These are phyloP conservation scores for Cladophialophora psammophila DNA, from an alignment of 2,329 filamentous ascomycete species.

Conservation along the genomic window DNA sequence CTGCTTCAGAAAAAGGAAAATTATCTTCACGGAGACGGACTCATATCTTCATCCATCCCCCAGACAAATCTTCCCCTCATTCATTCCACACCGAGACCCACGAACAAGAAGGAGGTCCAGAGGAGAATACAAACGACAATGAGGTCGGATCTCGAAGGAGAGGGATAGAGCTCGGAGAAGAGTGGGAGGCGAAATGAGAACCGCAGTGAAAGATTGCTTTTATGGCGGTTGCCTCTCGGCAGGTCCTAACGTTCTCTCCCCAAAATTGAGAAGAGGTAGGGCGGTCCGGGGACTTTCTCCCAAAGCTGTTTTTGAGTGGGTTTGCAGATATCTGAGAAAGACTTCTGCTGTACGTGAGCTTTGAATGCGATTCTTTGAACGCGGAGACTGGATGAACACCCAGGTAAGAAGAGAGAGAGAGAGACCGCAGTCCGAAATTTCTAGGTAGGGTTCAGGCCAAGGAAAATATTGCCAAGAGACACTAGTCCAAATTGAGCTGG, in stretches of 20 bases:
- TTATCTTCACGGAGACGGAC: conserved; percentile 62
- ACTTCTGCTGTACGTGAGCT: conserved; percentile 87
- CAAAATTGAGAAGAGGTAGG: conserved; percentile 53
- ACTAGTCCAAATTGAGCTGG: background rate
- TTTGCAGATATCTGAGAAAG: conserved; percentile 40
- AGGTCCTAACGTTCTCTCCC: conserved; percentile 57
- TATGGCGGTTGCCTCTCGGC: conserved; percentile 99
- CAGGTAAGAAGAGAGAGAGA: conserved; percentile 14
- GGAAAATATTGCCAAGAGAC: background rate
- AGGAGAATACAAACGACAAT: conserved; percentile 62
- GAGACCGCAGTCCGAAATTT: background rate
- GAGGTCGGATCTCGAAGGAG: conserved; percentile 48
- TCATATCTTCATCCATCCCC: conserved; percentile 84
- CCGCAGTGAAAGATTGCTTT: conserved; percentile 83
- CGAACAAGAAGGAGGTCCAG: conserved; percentile 39
- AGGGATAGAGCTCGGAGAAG: conserved; percentile 42
- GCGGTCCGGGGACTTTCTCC: conserved; percentile 99
- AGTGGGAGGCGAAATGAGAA: conserved; percentile 66
- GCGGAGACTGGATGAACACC: conserved; percentile 66
- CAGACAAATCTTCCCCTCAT: conserved; percentile 1
- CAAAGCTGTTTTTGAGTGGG: conserved; percentile 71
- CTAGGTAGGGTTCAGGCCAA: background rate
- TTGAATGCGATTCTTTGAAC: conserved; percentile 99
- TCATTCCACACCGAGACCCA: background rate
- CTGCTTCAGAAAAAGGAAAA: conserved; percentile 21